Evolutionary conservation across 257 asterid genomes (phyloP).

Genomic region (Solanum piurae): DNA sequence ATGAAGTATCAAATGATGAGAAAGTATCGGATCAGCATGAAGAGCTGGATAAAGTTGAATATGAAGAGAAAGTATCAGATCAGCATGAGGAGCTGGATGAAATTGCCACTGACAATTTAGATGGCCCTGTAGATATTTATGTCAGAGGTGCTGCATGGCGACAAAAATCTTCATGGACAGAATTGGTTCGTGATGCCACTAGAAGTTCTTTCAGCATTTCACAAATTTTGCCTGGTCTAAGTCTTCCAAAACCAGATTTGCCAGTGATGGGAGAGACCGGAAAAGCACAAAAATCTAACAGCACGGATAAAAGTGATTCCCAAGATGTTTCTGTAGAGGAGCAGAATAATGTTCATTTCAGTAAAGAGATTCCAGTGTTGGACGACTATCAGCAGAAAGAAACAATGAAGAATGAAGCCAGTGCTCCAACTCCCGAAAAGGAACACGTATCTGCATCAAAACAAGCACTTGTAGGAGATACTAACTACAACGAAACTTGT

Average conservation of each 20-base stretch:
- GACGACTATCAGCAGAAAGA: not conserved
- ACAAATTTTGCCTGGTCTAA: constrained; percentile 38
- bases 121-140: constrained; percentile 14
- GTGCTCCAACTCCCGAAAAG: constrained; percentile 1
- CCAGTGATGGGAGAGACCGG: not conserved
- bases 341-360: not conserved
- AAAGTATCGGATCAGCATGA: not conserved
- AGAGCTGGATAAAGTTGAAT: not conserved
- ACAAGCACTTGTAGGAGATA: constrained; percentile 14
- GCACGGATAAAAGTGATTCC: constrained; percentile 1
- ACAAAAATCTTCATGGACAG: constrained; percentile 62
- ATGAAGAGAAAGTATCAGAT: not conserved
- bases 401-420: constrained; percentile 4
- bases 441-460: constrained; percentile 5
- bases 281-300: constrained; percentile 6
- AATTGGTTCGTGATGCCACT: constrained; percentile 39
- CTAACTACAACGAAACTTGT: constrained; percentile 36
- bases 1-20: not conserved
- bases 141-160: constrained; percentile 45
- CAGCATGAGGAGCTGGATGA: not conserved
- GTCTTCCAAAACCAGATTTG: constrained; percentile 24
- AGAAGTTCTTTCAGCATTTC: constrained; percentile 53
- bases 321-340: constrained; percentile 7
- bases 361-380: constrained; percentile 6
- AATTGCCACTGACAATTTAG: constrained; percentile 8